Percentiles rank a stretch among this genome's conserved stretches.
Conservation (phyloP, 805 yeast genomes). For the Sporopachydermia quercuum region DNA sequence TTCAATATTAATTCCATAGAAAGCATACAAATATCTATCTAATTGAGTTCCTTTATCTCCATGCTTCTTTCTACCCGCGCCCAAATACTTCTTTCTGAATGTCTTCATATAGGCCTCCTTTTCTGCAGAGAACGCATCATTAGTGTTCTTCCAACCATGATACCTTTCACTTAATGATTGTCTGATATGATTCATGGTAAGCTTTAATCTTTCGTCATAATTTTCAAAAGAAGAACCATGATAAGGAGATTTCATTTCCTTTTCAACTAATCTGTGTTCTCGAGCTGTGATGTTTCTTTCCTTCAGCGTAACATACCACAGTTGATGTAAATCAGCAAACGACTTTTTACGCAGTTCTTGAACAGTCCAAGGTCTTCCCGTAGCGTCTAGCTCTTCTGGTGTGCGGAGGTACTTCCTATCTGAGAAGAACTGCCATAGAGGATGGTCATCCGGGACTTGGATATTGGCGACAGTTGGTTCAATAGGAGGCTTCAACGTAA, state of each 20-base stretch:
- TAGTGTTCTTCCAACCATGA: conserved; percentile 48
- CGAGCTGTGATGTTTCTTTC: conserved; percentile 71
- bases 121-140: conserved; percentile 26
- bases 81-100: conserved; percentile 44
- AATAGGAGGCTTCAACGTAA: conserved; percentile 65
- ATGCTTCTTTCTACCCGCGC: conserved; percentile 37
- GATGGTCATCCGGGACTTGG: conserved; percentile 70
- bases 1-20: conserved; percentile 73
- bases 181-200: conserved; percentile 66
- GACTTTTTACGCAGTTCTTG: conserved; percentile 83
- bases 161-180: conserved; percentile 82
- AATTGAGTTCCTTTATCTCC: conserved; percentile 51
- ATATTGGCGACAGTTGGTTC: conserved; percentile 68
- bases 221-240: conserved; percentile 14
- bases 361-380: conserved; percentile 72
- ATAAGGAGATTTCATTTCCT: conserved; percentile 6
- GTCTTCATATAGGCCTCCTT: conserved; percentile 36
- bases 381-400: conserved; percentile 32
- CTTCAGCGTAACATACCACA: conserved; percentile 79
- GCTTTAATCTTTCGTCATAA: conserved; percentile 30
- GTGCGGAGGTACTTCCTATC: conserved; percentile 48
- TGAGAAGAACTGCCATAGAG: conserved; percentile 83
- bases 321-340: conserved; percentile 78
- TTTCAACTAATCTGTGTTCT: conserved; percentile 48
- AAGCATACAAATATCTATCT: conserved; percentile 64